Evolutionary conservation across 73 alveolate species (phyloP).

Genomic region (Tetrahymena thermophila): DNA sequence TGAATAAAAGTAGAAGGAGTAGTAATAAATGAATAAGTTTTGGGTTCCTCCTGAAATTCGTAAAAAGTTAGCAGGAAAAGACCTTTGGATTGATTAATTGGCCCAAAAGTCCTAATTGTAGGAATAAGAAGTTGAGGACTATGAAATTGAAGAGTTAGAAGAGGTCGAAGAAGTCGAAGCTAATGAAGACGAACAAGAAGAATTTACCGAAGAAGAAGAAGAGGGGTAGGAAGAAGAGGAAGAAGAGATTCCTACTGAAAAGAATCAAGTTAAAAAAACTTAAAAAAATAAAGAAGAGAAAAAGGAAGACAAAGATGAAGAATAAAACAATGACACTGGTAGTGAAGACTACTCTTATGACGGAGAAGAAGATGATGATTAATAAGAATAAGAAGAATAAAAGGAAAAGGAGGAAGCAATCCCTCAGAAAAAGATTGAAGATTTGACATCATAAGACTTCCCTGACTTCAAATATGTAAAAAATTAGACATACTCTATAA

Average conservation of each 20-base stretch:
- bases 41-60: slow-evolving; percentile 1
- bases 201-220: not conserved
- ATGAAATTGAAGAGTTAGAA: not conserved
- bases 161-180: not conserved
- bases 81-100: not conserved
- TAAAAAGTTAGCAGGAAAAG: not conserved
- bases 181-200: not conserved
- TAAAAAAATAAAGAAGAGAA: not conserved
- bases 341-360: not conserved
- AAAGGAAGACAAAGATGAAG: not conserved
- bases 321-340: not conserved
- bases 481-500: not conserved
- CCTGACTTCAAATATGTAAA: not conserved
- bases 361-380: not conserved
- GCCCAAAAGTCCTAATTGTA: not conserved
- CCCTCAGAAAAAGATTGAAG: not conserved
- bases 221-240: not conserved
- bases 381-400: not conserved
- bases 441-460: not conserved
- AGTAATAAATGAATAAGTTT: not conserved
- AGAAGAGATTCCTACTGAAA: not conserved
- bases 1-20: not conserved
- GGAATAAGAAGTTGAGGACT: not conserved
- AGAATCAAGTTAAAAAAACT: not conserved
- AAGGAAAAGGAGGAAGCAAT: not conserved